Conservation (phyloP, 352 stramenopile species). For the Pythium biforme region DNA sequence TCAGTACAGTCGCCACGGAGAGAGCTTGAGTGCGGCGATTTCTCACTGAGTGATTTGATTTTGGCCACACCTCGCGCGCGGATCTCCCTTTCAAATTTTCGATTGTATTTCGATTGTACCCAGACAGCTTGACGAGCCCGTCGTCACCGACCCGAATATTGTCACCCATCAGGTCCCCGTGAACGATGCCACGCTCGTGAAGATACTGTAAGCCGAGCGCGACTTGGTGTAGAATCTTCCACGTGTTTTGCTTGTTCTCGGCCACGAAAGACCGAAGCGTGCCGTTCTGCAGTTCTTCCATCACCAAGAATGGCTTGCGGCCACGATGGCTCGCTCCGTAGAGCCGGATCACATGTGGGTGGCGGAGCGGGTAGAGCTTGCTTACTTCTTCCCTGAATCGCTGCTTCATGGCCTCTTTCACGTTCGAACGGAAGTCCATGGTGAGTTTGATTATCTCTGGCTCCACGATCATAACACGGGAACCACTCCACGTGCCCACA, state of each 20-base stretch:
- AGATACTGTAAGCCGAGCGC: conserved; percentile 64
- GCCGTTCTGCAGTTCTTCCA: neutral
- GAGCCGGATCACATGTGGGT: conserved; percentile 15
- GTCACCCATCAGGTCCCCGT: neutral
- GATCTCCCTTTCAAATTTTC: too few relatives aligned
- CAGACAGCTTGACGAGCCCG: conserved; percentile 4
- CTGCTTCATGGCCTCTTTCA: neutral
- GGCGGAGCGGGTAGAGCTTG: neutral
- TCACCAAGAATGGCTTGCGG: conserved; percentile 5
- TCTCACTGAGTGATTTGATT: too few relatives aligned
- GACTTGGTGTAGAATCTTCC: conserved; percentile 34
- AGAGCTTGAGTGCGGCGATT: too few relatives aligned
- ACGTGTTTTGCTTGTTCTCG: conserved; percentile 22
- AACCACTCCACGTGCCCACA: neutral
- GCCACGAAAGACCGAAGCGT: neutral
- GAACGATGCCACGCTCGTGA: conserved; percentile 43
- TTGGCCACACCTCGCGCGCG: too few relatives aligned
- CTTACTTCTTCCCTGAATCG: neutral
- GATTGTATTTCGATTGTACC: too few relatives aligned
- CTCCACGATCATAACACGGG: neutral
- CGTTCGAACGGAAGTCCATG: too few relatives aligned
- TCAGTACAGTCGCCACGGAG: conserved; percentile 7
- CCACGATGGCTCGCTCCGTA: conserved; percentile 19
- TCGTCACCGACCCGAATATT: conserved; percentile 28
- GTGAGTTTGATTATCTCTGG: too few relatives aligned